phyloP scores from a whole-genome alignment of 176 grass and related monocot genomes.

The Elymus sibiricus region DNA sequence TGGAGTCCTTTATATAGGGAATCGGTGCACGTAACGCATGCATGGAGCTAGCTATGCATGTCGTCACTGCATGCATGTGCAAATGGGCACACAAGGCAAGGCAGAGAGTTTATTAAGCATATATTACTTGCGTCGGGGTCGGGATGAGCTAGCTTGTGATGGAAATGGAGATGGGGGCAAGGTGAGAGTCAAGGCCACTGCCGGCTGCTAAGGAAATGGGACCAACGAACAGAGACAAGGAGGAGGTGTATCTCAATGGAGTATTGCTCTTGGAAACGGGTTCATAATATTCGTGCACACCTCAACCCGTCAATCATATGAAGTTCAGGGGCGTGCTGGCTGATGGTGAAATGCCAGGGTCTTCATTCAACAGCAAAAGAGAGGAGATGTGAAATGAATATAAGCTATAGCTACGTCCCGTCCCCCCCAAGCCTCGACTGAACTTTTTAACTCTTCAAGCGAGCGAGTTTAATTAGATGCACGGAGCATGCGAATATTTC shows the following conservation, averaged over 20 bases:
- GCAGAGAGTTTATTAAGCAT: background rate
- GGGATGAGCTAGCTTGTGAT: background rate
- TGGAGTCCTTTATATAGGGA: too few species aligned
- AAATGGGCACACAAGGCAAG: background rate
- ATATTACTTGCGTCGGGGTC: background rate
- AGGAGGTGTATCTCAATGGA: background rate
- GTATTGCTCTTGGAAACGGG: background rate
- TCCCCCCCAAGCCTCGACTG: too few species aligned
- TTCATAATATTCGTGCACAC: background rate
- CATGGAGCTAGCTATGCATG: background rate
- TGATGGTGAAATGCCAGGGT: too few species aligned
- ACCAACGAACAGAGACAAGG: background rate
- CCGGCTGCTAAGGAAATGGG: background rate
- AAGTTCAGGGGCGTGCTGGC: too few species aligned
- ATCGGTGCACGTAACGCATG: too few species aligned
- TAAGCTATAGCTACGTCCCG: too few species aligned
- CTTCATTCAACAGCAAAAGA: too few species aligned
- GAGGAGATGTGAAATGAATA: background rate
- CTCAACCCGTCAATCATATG: too few species aligned
- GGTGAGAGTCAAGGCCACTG: background rate
- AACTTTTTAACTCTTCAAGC: too few species aligned
- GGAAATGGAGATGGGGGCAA: background rate
- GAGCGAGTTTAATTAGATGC: too few species aligned
- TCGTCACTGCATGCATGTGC: background rate
- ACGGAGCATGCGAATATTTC: too few species aligned